Conservation (phyloP, 2,329 filamentous ascomycete species). For the Talaromyces sp. region DNA sequence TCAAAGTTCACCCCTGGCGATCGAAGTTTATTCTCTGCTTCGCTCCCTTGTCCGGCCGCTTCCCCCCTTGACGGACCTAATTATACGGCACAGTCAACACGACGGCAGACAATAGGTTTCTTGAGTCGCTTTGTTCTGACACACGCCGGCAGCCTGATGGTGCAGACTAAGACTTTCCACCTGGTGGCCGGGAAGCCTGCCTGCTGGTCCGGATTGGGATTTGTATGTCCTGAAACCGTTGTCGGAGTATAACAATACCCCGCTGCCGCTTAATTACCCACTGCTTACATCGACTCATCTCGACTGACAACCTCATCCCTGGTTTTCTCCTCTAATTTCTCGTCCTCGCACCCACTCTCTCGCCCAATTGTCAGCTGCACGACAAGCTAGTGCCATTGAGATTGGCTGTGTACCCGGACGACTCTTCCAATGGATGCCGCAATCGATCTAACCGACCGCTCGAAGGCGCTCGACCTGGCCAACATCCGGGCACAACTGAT, state of each 20-base stretch:
- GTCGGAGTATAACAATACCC: not conserved
- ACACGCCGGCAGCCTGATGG: not conserved
- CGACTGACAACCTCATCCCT: not conserved
- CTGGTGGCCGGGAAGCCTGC: not conserved
- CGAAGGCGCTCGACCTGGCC: slow-evolving; percentile 78
- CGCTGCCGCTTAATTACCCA: not conserved
- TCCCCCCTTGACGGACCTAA: not conserved
- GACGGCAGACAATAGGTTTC: not conserved
- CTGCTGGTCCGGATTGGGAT: not conserved
- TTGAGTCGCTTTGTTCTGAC: not conserved
- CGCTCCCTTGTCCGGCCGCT: not conserved
- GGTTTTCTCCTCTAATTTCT: not conserved
- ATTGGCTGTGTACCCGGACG: not conserved
- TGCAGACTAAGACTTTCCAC: not conserved
- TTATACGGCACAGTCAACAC: not conserved
- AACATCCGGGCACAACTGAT: slow-evolving; percentile 94
- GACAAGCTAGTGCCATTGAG: not conserved
- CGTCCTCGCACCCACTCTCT: not conserved
- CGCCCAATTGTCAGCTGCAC: not conserved
- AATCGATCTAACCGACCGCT: slow-evolving; percentile 79
- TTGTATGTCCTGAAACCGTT: not conserved
- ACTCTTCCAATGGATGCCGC: slow-evolving; percentile 71
- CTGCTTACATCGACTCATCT: not conserved
- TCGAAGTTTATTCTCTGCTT: not conserved
- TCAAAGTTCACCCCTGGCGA: not conserved